Conservation (phyloP, 2,329 filamentous ascomycete genomes). For the Aspergillus ochraceoroseus region DNA sequence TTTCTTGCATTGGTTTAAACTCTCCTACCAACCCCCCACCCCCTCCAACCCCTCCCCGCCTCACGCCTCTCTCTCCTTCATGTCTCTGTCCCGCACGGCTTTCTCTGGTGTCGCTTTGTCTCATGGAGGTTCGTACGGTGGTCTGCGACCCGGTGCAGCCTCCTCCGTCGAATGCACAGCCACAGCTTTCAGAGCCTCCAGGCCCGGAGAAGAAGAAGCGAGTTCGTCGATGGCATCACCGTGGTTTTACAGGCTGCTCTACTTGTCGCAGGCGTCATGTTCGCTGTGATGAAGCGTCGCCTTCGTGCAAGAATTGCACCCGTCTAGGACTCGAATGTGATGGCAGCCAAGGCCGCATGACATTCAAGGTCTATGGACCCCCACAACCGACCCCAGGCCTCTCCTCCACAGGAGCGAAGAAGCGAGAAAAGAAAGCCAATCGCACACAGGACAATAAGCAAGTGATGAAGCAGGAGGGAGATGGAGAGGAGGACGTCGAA, state of each 20-base stretch:
- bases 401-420: constrained; percentile 16
- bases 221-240: constrained; percentile 40
- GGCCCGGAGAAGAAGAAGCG: constrained; percentile 29
- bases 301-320: constrained; percentile 38
- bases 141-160: constrained; percentile 19
- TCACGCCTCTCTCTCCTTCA: constrained; percentile 18
- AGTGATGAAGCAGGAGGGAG: constrained; percentile 16
- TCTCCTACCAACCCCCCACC: neutral
- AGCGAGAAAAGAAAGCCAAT: constrained; percentile 21
- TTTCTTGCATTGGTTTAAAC: neutral
- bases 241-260: constrained; percentile 41
- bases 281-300: constrained; percentile 36
- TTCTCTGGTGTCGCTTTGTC: constrained; percentile 14
- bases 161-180: constrained; percentile 16
- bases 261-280: constrained; percentile 41
- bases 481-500: constrained; percentile 15
- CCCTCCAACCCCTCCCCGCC: constrained; percentile 1
- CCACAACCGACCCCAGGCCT: constrained; percentile 21
- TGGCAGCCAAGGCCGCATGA: constrained; percentile 35
- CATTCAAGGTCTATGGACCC: constrained; percentile 37
- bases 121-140: constrained; percentile 30
- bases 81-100: constrained; percentile 22
- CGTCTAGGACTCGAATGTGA: constrained; percentile 34
- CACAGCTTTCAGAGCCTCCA: constrained; percentile 11
- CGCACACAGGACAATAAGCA: constrained; percentile 5